Percentiles rank a stretch among this genome's conserved stretches.
Conservation (phyloP, 208 protist species). For the Phytomonas francai region DNA sequence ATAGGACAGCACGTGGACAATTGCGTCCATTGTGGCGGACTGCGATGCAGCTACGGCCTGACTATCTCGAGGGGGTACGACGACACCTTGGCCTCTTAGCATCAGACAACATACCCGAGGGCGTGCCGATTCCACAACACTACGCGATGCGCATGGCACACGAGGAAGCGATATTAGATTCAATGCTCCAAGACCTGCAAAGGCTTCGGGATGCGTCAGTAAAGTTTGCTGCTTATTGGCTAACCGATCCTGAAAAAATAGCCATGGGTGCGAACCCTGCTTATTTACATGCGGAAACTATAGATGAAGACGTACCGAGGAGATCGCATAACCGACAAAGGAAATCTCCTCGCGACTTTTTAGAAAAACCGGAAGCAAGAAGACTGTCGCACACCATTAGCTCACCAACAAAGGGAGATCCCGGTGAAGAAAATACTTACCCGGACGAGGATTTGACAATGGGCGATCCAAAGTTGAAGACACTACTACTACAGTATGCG, state of each 20-base stretch:
- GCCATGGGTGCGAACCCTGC: conserved; percentile 68
- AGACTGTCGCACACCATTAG: too few species aligned
- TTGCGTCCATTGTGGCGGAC: conserved; percentile 55
- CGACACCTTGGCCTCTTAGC: conserved; percentile 18
- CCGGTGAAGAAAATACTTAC: too few species aligned
- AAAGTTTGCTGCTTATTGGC: conserved; percentile 64
- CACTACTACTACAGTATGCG: too few species aligned
- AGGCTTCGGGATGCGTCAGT: conserved; percentile 54
- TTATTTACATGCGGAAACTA: conserved; percentile 34
- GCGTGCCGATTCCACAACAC: conserved; percentile 22
- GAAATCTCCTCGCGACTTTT: not conserved
- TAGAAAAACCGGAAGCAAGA: too few species aligned
- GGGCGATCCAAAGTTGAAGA: too few species aligned
- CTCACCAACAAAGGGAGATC: too few species aligned
- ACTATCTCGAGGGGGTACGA: conserved; percentile 26
- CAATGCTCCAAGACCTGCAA: conserved; percentile 29
- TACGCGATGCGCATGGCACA: conserved; percentile 19
- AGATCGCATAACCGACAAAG: not conserved
- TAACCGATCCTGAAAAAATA: conserved; percentile 68
- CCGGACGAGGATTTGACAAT: too few species aligned
- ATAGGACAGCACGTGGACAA: conserved; percentile 41
- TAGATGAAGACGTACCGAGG: not conserved
- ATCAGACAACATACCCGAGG: conserved; percentile 41
- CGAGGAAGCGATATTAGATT: conserved; percentile 43
- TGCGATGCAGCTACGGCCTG: conserved; percentile 55